Evolutionary conservation across 2,329 filamentous ascomycete species (phyloP).

Genomic region (Aaosphaeria arxii): DNA sequence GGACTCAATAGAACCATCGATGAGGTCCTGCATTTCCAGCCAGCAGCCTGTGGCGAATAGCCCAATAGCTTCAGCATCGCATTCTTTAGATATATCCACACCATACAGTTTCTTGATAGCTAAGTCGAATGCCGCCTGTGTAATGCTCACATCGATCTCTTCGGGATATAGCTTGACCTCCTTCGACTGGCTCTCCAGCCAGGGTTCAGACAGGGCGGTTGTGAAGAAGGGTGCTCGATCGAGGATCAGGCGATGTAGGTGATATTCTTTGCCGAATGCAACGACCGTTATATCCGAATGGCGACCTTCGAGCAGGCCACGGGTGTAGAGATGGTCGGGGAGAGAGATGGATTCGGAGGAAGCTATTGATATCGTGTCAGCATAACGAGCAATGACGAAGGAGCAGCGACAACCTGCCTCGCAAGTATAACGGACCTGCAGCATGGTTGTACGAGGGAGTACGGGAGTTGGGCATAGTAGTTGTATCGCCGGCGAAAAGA

Average conservation of each 20-base stretch:
- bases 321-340: constrained; percentile 51
- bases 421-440: constrained; percentile 30
- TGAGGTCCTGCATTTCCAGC: constrained; percentile 57
- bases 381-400: background rate
- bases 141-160: constrained; percentile 54
- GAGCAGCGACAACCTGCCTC: constrained; percentile 17
- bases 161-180: constrained; percentile 54
- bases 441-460: constrained; percentile 41
- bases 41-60: constrained; percentile 57
- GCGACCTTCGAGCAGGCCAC: constrained; percentile 50
- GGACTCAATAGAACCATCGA: constrained; percentile 52
- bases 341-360: constrained; percentile 41
- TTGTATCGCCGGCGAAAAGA: constrained; percentile 42
- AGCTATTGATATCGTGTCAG: constrained; percentile 18
- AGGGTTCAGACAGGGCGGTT: constrained; percentile 54
- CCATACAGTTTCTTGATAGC: constrained; percentile 56
- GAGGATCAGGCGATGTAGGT: constrained; percentile 53
- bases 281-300: constrained; percentile 55
- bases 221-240: constrained; percentile 57
- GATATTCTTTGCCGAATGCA: constrained; percentile 52
- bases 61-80: constrained; percentile 52
- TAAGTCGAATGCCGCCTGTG: constrained; percentile 52
- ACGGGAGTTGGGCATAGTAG: constrained; percentile 37
- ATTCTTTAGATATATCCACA: constrained; percentile 46
- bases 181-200: constrained; percentile 52